phyloP scores from a whole-genome alignment of 2,329 filamentous ascomycete species.

The Capronia coronata region DNA sequence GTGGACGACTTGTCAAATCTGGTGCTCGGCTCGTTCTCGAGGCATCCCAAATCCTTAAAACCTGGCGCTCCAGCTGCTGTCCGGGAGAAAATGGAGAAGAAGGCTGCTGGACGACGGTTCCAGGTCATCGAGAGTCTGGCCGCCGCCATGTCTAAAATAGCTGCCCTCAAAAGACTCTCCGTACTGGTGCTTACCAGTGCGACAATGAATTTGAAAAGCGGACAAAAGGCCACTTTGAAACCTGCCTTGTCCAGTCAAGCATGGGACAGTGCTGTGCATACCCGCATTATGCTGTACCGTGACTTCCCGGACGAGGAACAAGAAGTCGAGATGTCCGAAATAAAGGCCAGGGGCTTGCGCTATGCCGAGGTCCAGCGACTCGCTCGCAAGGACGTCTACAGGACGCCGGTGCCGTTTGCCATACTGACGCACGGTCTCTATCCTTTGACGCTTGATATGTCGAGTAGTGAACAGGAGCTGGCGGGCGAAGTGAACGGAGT shows the following conservation, averaged over 20 bases:
- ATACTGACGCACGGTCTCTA: slow-evolving; percentile 32
- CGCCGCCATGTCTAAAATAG: slow-evolving; percentile 59
- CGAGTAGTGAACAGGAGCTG: slow-evolving; percentile 7
- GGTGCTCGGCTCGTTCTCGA: slow-evolving; percentile 70
- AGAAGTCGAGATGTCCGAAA: slow-evolving; percentile 37
- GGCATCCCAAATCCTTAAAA: slow-evolving; percentile 38
- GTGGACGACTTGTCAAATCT: slow-evolving; percentile 72
- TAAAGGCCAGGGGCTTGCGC: slow-evolving; percentile 36
- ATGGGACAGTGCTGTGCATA: slow-evolving; percentile 74
- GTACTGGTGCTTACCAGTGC: slow-evolving; percentile 73
- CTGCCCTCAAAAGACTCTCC: slow-evolving; percentile 64
- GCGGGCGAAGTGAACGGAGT: slow-evolving; percentile 6
- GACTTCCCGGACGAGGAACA: slow-evolving; percentile 56
- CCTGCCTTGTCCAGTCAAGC: slow-evolving; percentile 67
- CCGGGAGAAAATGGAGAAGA: slow-evolving; percentile 41
- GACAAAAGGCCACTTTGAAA: slow-evolving; percentile 62
- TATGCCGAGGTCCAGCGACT: slow-evolving; percentile 61
- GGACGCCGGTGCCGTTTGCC: slow-evolving; percentile 36
- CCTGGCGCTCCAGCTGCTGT: slow-evolving; percentile 15
- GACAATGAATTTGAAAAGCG: slow-evolving; percentile 65
- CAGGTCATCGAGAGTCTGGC: slow-evolving; percentile 60
- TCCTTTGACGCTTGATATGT: slow-evolving; percentile 2
- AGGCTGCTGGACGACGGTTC: slow-evolving; percentile 40
- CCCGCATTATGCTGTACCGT: slow-evolving; percentile 68
- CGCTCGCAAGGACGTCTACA: slow-evolving; percentile 45